A percentile compares a stretch with the other conserved stretches of the same genome.
Conservation (phyloP, 805 yeast genomes). For the Crinitomyces ghanaensis region DNA sequence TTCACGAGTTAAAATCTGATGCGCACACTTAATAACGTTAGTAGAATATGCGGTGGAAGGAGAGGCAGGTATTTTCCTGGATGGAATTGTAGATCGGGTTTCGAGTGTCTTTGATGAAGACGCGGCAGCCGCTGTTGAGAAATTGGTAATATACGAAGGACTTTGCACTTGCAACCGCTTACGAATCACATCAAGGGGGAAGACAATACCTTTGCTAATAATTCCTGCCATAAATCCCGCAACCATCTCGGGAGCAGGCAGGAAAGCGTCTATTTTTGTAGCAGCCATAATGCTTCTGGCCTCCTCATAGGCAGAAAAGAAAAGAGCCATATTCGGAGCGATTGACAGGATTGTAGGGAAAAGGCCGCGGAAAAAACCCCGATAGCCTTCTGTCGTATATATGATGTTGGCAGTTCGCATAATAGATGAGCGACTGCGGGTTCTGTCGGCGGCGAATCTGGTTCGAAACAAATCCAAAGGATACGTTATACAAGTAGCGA, state of each 20-base stretch:
- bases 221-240: constrained; percentile 73
- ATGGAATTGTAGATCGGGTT: constrained; percentile 12
- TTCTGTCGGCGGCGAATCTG: constrained; percentile 56
- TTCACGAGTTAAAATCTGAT: constrained; percentile 37
- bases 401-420: constrained; percentile 1
- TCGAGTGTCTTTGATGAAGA: no score
- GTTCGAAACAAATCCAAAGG: constrained; percentile 90
- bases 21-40: constrained; percentile 20
- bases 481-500: constrained; percentile 65
- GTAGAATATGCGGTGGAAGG: constrained; percentile 19
- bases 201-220: constrained; percentile 57
- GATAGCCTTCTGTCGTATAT: constrained; percentile 29
- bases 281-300: constrained; percentile 26
- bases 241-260: constrained; percentile 33
- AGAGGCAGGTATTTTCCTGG: no score
- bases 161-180: constrained; percentile 62
- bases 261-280: constrained; percentile 9
- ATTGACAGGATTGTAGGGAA: constrained; percentile 46
- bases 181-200: constrained; percentile 78
- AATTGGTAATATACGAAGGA: no score
- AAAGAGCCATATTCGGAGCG: constrained; percentile 58
- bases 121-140: constrained; percentile 14
- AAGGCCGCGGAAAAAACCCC: constrained; percentile 41
- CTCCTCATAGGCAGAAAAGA: constrained; percentile 58
- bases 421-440: constrained; percentile 12